Evolutionary conservation across 768 basidiomycete species (phyloP), one percentile per base, ranked within the genome.

Genomic region (Pisolithus microcarpus): DNA sequence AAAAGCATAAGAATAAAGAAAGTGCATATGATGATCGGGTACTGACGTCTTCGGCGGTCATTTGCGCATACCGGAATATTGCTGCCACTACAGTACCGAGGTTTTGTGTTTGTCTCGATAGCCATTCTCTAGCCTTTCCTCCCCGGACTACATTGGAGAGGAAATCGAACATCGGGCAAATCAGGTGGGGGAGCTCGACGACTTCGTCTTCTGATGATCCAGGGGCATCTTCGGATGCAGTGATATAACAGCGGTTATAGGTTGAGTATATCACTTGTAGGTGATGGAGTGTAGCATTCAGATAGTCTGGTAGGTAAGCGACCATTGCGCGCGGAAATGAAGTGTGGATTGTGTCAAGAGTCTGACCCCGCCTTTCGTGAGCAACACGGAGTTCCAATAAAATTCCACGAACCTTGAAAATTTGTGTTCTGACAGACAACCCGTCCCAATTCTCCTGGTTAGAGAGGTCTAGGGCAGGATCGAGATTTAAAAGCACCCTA

Each of bases 21-120:
- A 39, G 15, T 7, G 5, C 1, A 52, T 16, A 34, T 44, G 10
- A 56, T 24, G 15, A 46, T 16, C 38, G 21, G 51, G 19, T 7
- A 70, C 82, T 53, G 62, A 92, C 93, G 62, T 97, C 90, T 52
- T 95, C 91, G 15, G 80, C 75, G 0, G 92, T 92, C 77, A 99
- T 94, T 63, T 93, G 91, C 13, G 80, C 74, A 66, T 85, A 89
- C 19, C 73, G 77, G 53, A 94, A 79, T 2, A 88, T 71, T 4
- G 72, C 70, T 16, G 71, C 65, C 24, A 88, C 67, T 37, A 90
- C 63, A 7, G 72, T 65, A 2, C 67, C 62, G 40, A 85, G 66
- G 50, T 81, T 81, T 16, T 70, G 64, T 16, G 67, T 63, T 16
- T 70, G 64, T 15, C 67, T 63, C 13, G 72, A 71, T 46, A 92